Percentiles rank a stretch among this genome's conserved stretches.
Conservation (phyloP, 257 asterid species). For the Cynanchum wilfordii region DNA sequence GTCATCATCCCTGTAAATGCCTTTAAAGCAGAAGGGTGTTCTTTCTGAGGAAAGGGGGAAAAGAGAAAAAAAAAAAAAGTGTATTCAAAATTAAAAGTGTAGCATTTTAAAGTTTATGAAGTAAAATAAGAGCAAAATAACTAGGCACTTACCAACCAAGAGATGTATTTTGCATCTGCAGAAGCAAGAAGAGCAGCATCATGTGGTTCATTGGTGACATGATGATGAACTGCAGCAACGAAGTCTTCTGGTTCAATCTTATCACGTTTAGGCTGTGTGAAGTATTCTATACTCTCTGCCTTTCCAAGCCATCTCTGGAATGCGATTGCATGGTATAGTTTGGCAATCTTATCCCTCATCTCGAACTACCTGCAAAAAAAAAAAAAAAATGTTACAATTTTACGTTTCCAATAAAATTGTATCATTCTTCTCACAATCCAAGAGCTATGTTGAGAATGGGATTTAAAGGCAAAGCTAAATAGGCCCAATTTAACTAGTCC, state of each 20-base stretch:
- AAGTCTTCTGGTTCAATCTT: slow-evolving; percentile 23
- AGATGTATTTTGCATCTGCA: slow-evolving; percentile 24
- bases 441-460: too few species aligned
- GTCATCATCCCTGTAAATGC: slow-evolving; percentile 36
- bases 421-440: background rate
- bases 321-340: slow-evolving; percentile 38
- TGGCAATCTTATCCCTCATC: slow-evolving; percentile 45
- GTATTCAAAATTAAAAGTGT: background rate
- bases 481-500: background rate
- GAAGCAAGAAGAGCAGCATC: background rate
- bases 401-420: background rate
- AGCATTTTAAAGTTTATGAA: background rate
- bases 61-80: background rate
- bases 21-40: slow-evolving; percentile 57
- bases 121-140: background rate
- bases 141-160: slow-evolving; percentile 55
- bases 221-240: background rate
- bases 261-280: slow-evolving; percentile 9
- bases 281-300: slow-evolving; percentile 12
- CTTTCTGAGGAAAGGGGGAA: slow-evolving; percentile 22
- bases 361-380: slow-evolving; percentile 27
- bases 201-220: slow-evolving; percentile 8
- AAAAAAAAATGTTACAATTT: background rate
- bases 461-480: background rate
- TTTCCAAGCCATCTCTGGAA: slow-evolving; percentile 35